Base-by-base conservation (phyloP, 2,329 filamentous ascomycete genomes). In the Zasmidium cellare region DNA sequence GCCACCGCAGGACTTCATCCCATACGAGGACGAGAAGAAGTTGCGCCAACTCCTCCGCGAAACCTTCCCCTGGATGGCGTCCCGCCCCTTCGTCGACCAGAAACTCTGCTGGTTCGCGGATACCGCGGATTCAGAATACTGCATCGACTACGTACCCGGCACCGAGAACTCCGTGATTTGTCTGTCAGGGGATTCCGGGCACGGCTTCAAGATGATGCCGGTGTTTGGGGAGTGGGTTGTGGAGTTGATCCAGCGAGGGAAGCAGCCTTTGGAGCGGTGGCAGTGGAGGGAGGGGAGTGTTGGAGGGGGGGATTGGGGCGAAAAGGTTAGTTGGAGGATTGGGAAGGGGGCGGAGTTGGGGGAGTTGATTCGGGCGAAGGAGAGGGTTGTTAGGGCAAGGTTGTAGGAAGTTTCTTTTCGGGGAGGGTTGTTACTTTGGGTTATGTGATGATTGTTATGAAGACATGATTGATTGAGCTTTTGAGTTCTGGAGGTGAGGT, bases 21-120 rank as follows among this genome's bases (percentile, higher is more conserved):
- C 84, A 0, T 67, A 71, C 0, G 73, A 76, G 7, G 84, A 87
- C 57, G 83, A 87, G 67, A 63, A 63, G 20, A 78, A 80, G 64
- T 72, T 86, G 46, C 77, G 82, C 7, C 71, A 75, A 31, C 69
- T 86, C 31, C 72, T 87, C 2, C 63, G 68, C 7, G 76, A 85
- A 51, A 81, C 82, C 0, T 73, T 87, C 0, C 84, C 84, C 0
- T 73, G 72, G 45, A 74, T 86, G 19, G 78, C 80, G 0, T 76
- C 84, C 16, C 69, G 84, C 2, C 83, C 84, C 0, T 73, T 87
- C n/a, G 79, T 87, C 1, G 74, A 80, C 25, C 79, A 80, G 65
- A 78, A 76, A 1, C 70, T 87, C n/a, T 87, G 85, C 66, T 87
- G 85, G 85, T 84, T 84, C 59, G 83, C 84, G 0, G 85, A 88